phyloP scores from a whole-genome alignment of 2,329 filamentous ascomycete species.

The Colletotrichum costaricense region DNA sequence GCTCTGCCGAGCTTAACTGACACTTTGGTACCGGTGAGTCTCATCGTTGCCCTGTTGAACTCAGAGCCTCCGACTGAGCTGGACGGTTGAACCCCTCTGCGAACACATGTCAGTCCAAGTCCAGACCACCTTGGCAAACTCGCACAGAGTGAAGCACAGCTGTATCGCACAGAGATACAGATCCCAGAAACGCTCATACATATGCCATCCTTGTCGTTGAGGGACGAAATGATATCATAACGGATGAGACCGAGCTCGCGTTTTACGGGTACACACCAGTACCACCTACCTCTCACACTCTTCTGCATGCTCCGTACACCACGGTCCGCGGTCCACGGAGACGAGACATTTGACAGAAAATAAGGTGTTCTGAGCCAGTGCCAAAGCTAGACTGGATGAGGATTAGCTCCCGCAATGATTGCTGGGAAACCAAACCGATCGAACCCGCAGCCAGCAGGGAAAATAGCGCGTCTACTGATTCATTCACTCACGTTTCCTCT shows the following conservation, averaged over 20 bases:
- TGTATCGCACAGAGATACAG: not conserved
- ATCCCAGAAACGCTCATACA: not conserved
- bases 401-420: conserved; percentile 1
- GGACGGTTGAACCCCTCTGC: not conserved
- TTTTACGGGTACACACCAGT: not conserved
- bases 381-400: not conserved
- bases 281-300: not conserved
- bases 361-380: conserved; percentile 11
- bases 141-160: not conserved
- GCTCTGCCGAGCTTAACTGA: not conserved
- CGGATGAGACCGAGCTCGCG: conserved; percentile 15
- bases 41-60: not conserved
- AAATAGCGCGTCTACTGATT: conserved; percentile 1
- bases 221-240: conserved; percentile 16
- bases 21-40: not conserved
- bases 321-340: not conserved
- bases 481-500: not conserved
- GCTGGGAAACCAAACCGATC: not conserved
- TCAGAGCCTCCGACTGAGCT: not conserved
- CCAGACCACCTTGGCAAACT: not conserved
- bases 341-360: not conserved
- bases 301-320: not conserved
- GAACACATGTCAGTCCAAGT: not conserved
- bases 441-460: conserved; percentile 3
- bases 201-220: not conserved